Evolutionary conservation across 2,329 filamentous ascomycete genomes (phyloP).

Genomic region (Phaeosphaeriaceae sp.): DNA sequence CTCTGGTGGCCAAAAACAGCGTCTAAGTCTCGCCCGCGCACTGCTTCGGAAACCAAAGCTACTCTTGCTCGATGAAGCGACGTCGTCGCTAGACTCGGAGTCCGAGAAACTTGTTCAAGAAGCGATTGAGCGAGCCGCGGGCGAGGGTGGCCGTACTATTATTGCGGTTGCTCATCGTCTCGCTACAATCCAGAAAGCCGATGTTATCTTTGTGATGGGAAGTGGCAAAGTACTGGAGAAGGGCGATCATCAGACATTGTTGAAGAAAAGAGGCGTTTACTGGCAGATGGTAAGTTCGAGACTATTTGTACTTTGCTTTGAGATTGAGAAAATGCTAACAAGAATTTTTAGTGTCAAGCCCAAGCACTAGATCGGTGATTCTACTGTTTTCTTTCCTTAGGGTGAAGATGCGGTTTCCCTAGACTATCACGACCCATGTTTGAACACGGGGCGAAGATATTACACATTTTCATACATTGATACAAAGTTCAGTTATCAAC

Average conservation of each 20-base stretch:
- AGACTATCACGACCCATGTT: too few species aligned
- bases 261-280: constrained; percentile 40
- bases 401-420: not conserved
- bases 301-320: not conserved
- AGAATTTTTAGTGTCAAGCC: constrained; percentile 39
- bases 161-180: constrained; percentile 47
- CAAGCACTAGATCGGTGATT: constrained; percentile 45
- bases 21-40: constrained; percentile 42
- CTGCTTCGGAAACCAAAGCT: constrained; percentile 40
- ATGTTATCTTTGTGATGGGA: constrained; percentile 47
- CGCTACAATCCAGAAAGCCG: constrained; percentile 47
- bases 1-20: constrained; percentile 46
- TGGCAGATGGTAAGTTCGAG: constrained; percentile 42
- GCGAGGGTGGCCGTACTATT: constrained; percentile 35
- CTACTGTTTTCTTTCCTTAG: not conserved
- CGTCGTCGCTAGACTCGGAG: constrained; percentile 40
- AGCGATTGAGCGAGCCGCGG: constrained; percentile 41
- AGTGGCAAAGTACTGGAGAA: constrained; percentile 42
- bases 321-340: constrained; percentile 14
- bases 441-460: too few species aligned
- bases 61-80: constrained; percentile 47
- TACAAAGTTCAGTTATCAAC: too few species aligned
- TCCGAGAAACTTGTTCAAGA: constrained; percentile 44
- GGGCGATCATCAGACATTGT: constrained; percentile 39
- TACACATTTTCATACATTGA: too few species aligned